Evolutionary conservation across 345 rosid species (phyloP), one percentile per base, ranked within the genome.

Genomic region (Trapa bicornis): DNA sequence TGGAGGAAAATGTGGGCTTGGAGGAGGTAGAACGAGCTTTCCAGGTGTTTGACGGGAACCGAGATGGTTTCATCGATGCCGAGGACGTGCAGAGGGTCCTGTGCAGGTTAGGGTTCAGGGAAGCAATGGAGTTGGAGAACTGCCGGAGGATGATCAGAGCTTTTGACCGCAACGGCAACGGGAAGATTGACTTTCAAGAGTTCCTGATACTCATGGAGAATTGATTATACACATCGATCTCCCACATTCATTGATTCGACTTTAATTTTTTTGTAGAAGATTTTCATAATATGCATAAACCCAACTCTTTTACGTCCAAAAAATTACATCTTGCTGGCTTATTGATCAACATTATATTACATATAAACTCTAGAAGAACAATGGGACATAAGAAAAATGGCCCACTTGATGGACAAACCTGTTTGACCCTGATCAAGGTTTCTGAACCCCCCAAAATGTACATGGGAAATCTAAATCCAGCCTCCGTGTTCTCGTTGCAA

Each of bases 21-120:
- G 91, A 80, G 65, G 98, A 92, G 72, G 70, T 83, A 66, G 87
- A 85, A 75, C 84, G 79, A 70, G 85, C 92, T 69, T 92, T 92
- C 74, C 77, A 81, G 52, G 96, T 87, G 67, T 92, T 87, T 75
- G 96, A 92, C 80, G 81, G 75, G 75, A 86, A 92, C 71, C 75
- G 78, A 77, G 95, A 92, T 75, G 92, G 92, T 37, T 89, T 87
- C 71, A 74, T 92, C 33, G 95, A 86, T 73, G 85, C 86, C 2
- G 38, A 37, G 63, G 96, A 92, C 75, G 75, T 92, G 82, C 91
- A 80, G 79, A 87, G 89, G 73, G 86, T 87, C 62, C 73, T 87
- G 35, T 50, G 41, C 6, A 56, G 61, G 41, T 82, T 89, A 82
- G 91, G 88, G 32, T 80, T 86, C 61, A 79, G 78, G 64, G 67